Evolutionary conservation across 2,329 filamentous ascomycete species (phyloP).

Genomic region (Trichoderma oligosporum): DNA sequence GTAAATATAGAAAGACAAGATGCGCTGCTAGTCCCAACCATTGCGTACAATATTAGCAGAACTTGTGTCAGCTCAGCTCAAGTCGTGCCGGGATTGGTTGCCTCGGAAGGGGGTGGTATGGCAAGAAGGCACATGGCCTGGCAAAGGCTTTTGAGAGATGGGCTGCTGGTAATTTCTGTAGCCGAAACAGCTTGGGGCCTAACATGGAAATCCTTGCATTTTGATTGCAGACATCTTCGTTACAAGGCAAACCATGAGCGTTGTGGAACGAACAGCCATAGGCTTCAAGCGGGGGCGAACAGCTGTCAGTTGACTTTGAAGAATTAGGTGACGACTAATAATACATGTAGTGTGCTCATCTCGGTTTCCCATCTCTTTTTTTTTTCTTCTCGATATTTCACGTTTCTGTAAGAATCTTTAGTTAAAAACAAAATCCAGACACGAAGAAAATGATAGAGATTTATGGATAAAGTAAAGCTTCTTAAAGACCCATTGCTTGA

Average conservation of each 20-base stretch:
- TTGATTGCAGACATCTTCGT: background rate
- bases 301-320: background rate
- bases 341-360: background rate
- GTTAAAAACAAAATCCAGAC: too few species aligned
- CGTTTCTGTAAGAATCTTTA: too few species aligned
- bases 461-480: background rate
- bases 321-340: background rate
- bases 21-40: slow-evolving; percentile 15
- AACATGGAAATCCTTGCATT: background rate
- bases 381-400: too few species aligned
- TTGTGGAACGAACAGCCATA: slow-evolving; percentile 1
- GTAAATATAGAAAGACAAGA: slow-evolving; percentile 12
- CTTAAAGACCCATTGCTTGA: background rate
- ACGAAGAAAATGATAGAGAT: background rate
- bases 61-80: slow-evolving; percentile 11
- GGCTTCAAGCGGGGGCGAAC: background rate
- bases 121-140: slow-evolving; percentile 19
- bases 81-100: slow-evolving; percentile 18
- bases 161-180: background rate
- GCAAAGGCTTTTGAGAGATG: background rate
- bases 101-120: slow-evolving; percentile 15
- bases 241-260: slow-evolving; percentile 7
- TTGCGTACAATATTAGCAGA: slow-evolving; percentile 13
- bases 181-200: background rate
- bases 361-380: background rate